Evolutionary conservation across 208 protist species (phyloP).

Genomic region (Tritrichomonas musculus): DNA sequence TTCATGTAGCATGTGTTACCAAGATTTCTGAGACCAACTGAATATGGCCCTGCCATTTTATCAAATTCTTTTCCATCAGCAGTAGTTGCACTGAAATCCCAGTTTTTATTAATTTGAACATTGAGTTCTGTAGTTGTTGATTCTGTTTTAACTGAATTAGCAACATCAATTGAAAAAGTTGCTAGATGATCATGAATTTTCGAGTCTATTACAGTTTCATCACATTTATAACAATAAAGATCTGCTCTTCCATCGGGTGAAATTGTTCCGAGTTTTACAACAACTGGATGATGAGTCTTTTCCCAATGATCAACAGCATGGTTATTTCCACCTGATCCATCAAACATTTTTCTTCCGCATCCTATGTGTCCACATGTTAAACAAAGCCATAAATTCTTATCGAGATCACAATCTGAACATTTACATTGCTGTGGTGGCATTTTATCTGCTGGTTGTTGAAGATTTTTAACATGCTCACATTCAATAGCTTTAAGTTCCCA

Average conservation of each 20-base stretch:
- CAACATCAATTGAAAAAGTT: conserved; percentile 85
- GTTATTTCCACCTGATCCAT: conserved; percentile 77
- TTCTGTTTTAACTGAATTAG: conserved; percentile 55
- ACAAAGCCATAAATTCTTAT: conserved; percentile 84
- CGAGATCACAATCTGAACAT: conserved; percentile 63
- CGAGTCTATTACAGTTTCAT: conserved; percentile 81
- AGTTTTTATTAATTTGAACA: conserved; percentile 84
- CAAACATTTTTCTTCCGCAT: conserved; percentile 68
- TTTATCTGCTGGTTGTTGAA: conserved; percentile 38
- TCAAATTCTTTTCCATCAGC: conserved; percentile 52
- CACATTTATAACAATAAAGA: conserved; percentile 77
- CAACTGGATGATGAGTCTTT: conserved; percentile 68
- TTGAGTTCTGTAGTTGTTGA: conserved; percentile 90
- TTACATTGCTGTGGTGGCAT: not conserved
- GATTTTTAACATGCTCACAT: conserved; percentile 34
- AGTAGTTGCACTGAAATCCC: conserved; percentile 75
- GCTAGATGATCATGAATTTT: conserved; percentile 76
- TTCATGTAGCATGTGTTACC: conserved; percentile 71
- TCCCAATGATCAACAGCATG: conserved; percentile 81
- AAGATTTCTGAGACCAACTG: conserved; percentile 80
- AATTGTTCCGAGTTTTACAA: conserved; percentile 91
- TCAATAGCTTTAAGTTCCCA: conserved; percentile 46
- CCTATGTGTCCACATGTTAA: conserved; percentile 75
- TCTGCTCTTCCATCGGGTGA: conserved; percentile 60
- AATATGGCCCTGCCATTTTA: conserved; percentile 76